These are phyloP conservation scores for Claviceps quebecensis DNA, from an alignment of 2,329 filamentous ascomycete species.

Conservation along the genomic window DNA sequence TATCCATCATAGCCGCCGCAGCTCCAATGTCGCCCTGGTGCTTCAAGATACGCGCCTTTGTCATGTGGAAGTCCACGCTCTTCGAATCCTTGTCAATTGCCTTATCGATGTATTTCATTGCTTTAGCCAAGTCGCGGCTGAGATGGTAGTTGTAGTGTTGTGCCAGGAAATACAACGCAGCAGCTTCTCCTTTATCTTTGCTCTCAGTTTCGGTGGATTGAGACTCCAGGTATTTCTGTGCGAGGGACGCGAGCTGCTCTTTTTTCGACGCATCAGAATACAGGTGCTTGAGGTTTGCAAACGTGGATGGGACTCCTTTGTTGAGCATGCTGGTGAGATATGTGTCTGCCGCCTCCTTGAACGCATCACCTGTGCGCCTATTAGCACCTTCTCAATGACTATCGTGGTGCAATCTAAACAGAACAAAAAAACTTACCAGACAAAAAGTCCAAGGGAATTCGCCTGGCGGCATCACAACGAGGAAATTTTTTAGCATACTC, in stretches of 20 bases:
- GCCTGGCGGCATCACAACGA: slow-evolving; percentile 69
- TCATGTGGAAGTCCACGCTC: slow-evolving; percentile 87
- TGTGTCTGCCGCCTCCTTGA: slow-evolving; percentile 59
- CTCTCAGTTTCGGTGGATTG: slow-evolving; percentile 33
- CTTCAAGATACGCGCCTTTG: slow-evolving; percentile 89
- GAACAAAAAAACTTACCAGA: slow-evolving; percentile 35
- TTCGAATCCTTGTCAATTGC: slow-evolving; percentile 67
- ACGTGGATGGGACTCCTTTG: slow-evolving; percentile 89
- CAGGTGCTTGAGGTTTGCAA: slow-evolving; percentile 89
- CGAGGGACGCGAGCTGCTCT: slow-evolving; percentile 58
- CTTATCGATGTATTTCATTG: slow-evolving; percentile 68
- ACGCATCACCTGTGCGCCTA: slow-evolving; percentile 51
- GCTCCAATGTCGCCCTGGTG: slow-evolving; percentile 67
- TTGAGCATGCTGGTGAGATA: slow-evolving; percentile 78
- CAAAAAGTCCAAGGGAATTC: slow-evolving; percentile 82
- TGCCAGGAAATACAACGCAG: slow-evolving; percentile 82
- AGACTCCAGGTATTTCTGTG: slow-evolving; percentile 61
- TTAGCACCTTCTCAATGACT: slow-evolving; percentile 9
- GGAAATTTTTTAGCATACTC: slow-evolving; percentile 71
- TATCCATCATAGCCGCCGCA: slow-evolving; percentile 78
- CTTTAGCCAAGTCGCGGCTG: slow-evolving; percentile 72
- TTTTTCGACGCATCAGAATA: slow-evolving; percentile 70
- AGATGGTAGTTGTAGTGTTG: slow-evolving; percentile 93
- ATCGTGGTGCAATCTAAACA: too few species aligned
- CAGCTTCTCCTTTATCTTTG: slow-evolving; percentile 52